Evolutionary conservation across 768 basidiomycete genomes (phyloP).

Genomic region (Scleroderma bovista): DNA sequence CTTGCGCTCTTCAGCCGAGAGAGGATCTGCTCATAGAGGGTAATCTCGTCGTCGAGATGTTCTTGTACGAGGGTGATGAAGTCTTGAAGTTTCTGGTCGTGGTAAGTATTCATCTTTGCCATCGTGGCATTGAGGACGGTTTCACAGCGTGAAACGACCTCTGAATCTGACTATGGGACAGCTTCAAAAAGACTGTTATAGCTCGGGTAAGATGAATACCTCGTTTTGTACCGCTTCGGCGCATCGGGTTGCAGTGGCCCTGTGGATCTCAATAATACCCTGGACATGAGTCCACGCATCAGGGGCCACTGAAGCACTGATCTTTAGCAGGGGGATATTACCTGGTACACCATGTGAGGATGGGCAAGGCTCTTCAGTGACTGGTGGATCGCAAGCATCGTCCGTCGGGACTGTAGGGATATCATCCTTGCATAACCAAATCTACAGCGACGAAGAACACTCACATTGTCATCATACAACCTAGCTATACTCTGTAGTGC

Average conservation of each 20-base stretch:
- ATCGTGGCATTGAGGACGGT: constrained; percentile 85
- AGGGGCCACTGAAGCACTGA: background rate
- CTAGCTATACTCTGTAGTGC: constrained; percentile 70
- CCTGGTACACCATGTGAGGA: constrained; percentile 67
- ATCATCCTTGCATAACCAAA: constrained; percentile 3
- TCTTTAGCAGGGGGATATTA: constrained; percentile 29
- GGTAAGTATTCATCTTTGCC: constrained; percentile 83
- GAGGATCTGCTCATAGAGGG: constrained; percentile 67
- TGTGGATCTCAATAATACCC: constrained; percentile 73
- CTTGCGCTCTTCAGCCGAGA: constrained; percentile 54
- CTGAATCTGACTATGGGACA: constrained; percentile 48
- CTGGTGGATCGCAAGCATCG: constrained; percentile 71
- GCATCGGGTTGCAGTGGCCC: constrained; percentile 62
- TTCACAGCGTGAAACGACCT: constrained; percentile 71
- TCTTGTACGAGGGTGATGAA: constrained; percentile 53
- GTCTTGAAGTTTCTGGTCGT: constrained; percentile 68
- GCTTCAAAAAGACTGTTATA: constrained; percentile 2
- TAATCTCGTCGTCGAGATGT: constrained; percentile 76
- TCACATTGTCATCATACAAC: constrained; percentile 72
- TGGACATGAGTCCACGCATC: constrained; percentile 21
- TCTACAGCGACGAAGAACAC: constrained; percentile 17
- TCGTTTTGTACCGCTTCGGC: constrained; percentile 41
- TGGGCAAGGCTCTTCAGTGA: constrained; percentile 71
- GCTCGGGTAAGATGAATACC: background rate
- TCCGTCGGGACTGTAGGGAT: constrained; percentile 55